Evolutionary conservation across 176 grass and related monocot genomes (phyloP), one percentile per base, ranked within the genome.

Genomic region (Elymus sibiricus): DNA sequence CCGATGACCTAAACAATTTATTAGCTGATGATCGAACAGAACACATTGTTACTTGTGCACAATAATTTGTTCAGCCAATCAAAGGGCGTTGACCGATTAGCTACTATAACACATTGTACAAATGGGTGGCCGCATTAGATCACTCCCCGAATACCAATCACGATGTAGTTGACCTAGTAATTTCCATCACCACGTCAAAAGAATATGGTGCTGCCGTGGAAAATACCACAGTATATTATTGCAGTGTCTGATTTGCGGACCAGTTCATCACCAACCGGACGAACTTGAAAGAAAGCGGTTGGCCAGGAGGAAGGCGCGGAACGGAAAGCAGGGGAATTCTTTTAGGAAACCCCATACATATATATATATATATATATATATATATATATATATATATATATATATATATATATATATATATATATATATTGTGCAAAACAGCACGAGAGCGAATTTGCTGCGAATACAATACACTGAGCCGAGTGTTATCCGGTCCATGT

Each of bases 211-310:
- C 43, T 6, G 31, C 43, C 13, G 25, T 66, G 76, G 43, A 44
- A 74, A 79, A 60, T 11, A 16, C 35, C 35, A 40, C 25, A 12
- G 6, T 17, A 13, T 63, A 22, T 37, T 34, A 2, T 7, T 51
- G 37, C 51, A 29, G 13, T 66, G 82, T 85, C 58, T 47, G 61
- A 69, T 61, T 70, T 51, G 83, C 68, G 25, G 28, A 76, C 37
- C 7, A 7, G 8, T 4, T 25, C 15, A 10, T 25, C 34, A 62
- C 32, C 24, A 79, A 74, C 40, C 7, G 5, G 42, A 63, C 28
- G 37, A 79, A 31, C 34, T 74, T 47, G 17, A 51, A 79, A 73
- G 76, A 35, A 74, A 65, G 17, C 60, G 7, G 21, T 24, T 70
- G 31, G 40, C 87, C 64, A 49, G 16, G 31, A 26, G 26, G 53